Conservation (phyloP, 176 grass and related monocot species). For the Saccharum officinarum region DNA sequence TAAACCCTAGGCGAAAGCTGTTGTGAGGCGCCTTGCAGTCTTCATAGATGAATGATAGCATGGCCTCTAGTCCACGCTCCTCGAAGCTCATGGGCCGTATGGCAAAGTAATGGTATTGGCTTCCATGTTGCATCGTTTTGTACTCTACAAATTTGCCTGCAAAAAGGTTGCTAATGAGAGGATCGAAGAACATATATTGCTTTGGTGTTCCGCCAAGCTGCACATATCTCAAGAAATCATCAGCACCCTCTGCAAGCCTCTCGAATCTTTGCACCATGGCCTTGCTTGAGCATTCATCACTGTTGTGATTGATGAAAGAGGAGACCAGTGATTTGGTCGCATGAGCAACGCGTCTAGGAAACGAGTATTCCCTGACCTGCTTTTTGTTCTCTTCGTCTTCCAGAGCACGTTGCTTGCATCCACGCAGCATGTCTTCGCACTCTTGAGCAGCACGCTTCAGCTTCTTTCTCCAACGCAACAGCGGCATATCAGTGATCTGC, state of each 20-base stretch:
- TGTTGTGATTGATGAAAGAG: background rate
- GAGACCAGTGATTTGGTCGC: background rate
- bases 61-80: background rate
- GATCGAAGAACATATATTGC: background rate
- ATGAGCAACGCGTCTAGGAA: conserved; percentile 1
- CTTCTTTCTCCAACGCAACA: conserved; percentile 9
- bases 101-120: background rate
- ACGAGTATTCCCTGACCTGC: background rate
- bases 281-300: background rate
- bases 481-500: background rate
- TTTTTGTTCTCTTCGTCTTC: background rate
- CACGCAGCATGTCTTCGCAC: background rate
- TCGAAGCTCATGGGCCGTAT: background rate
- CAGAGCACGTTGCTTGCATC: background rate
- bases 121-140: background rate
- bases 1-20: background rate
- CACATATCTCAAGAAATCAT: conserved; percentile 2
- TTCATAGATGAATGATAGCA: background rate
- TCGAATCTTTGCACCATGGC: background rate
- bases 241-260: background rate
- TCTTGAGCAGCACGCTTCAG: background rate
- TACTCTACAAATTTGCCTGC: background rate
- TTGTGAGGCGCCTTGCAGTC: background rate
- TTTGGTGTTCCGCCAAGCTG: conserved; percentile 7
- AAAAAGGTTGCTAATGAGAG: conserved; percentile 17